Conservation (phyloP, 371 early-diverging fungal genomes). For the Apophysomyces variabilis region DNA sequence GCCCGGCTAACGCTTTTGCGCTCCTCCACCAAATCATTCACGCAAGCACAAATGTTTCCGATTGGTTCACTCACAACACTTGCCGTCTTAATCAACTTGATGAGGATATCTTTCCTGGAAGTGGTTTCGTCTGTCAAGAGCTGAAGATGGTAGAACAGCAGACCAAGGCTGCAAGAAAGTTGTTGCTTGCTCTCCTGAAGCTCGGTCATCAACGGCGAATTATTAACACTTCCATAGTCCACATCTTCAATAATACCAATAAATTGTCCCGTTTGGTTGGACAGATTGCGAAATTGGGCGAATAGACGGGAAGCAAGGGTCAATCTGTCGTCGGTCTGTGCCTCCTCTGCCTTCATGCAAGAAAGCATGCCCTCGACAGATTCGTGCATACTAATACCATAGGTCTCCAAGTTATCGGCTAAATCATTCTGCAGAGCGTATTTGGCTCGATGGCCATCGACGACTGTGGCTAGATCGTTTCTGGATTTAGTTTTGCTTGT, state of each 20-base stretch:
- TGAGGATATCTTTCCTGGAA: constrained; percentile 13
- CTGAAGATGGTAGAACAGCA: constrained; percentile 68
- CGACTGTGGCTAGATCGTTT: not conserved
- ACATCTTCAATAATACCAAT: constrained; percentile 47
- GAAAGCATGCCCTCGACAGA: constrained; percentile 36
- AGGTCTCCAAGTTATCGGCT: constrained; percentile 38
- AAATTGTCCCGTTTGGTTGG: constrained; percentile 49
- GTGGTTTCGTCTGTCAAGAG: constrained; percentile 57
- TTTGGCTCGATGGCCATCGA: constrained; percentile 18
- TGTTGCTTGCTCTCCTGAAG: constrained; percentile 40
- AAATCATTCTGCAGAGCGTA: constrained; percentile 34
- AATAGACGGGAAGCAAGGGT: constrained; percentile 61
- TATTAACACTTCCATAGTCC: constrained; percentile 29
- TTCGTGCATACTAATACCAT: constrained; percentile 44
- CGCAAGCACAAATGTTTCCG: constrained; percentile 26
- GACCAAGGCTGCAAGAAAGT: constrained; percentile 69
- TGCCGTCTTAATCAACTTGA: constrained; percentile 29
- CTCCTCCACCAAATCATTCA: constrained; percentile 27
- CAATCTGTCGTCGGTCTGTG: constrained; percentile 33
- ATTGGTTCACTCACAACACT: constrained; percentile 30
- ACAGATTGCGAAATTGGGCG: constrained; percentile 53
- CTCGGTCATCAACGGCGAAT: constrained; percentile 27
- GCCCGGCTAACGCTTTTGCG: constrained; percentile 8
- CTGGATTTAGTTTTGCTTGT: not conserved
- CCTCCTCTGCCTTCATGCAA: constrained; percentile 17